Conservation (phyloP, 2,329 filamentous ascomycete species). For the Leptosphaerulina australis region DNA sequence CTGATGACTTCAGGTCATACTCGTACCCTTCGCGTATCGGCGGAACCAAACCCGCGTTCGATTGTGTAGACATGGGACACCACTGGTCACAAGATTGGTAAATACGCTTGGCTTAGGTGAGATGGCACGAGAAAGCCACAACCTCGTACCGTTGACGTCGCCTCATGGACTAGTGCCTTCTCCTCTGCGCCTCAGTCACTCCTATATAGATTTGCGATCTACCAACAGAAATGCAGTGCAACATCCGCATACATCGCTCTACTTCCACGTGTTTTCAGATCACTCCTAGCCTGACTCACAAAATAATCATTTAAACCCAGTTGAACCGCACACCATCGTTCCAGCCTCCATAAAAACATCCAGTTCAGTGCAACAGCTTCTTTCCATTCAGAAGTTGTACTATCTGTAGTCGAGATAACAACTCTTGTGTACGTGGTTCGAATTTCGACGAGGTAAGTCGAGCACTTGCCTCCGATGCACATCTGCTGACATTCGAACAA, state of each 20-base stretch:
- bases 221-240: background rate
- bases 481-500: background rate
- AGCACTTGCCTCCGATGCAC: too few relatives aligned
- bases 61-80: background rate
- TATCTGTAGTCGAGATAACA: too few relatives aligned
- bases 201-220: conserved; percentile 3
- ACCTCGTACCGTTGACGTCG: background rate
- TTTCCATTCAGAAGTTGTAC: too few relatives aligned
- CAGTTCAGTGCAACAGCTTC: too few relatives aligned
- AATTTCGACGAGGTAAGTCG: too few relatives aligned
- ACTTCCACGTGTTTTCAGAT: background rate
- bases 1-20: background rate
- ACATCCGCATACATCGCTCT: background rate
- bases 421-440: too few relatives aligned
- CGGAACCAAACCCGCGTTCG: background rate
- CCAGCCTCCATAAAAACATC: too few relatives aligned
- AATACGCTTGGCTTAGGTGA: conserved; percentile 4
- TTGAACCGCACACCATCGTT: too few relatives aligned
- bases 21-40: background rate
- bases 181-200: background rate
- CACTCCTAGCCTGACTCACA: too few relatives aligned
- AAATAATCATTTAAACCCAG: too few relatives aligned
- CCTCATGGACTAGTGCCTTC: background rate
- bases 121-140: conserved; percentile 16
- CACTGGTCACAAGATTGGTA: background rate